Evolutionary conservation across 768 basidiomycete genomes (phyloP).

Genomic region (Tulasnella sp.): DNA sequence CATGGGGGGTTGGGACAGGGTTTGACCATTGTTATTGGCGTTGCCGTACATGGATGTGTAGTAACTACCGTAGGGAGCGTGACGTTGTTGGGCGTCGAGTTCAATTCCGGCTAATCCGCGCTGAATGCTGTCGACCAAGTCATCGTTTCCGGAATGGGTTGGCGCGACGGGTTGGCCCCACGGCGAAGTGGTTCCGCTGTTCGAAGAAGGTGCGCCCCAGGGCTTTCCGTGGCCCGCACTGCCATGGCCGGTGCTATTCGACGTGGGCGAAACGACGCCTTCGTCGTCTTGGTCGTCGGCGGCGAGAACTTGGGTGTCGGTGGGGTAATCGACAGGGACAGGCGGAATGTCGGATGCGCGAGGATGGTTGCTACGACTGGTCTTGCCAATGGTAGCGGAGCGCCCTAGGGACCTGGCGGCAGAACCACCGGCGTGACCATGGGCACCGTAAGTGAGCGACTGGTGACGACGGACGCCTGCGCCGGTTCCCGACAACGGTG

Average conservation of each 20-base stretch:
- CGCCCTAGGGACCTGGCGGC: slow-evolving; percentile 31
- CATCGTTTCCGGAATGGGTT: not conserved
- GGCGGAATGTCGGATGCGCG: not conserved
- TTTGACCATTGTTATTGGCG: not conserved
- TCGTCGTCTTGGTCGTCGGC: not conserved
- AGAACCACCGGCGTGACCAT: slow-evolving; percentile 44
- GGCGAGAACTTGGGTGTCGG: not conserved
- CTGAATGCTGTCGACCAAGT: not conserved
- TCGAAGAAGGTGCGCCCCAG: not conserved
- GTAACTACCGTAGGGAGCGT: not conserved
- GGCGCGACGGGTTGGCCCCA: not conserved
- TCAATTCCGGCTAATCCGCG: slow-evolving; percentile 2
- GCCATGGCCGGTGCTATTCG: slow-evolving; percentile 8
- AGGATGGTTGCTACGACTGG: slow-evolving; percentile 38
- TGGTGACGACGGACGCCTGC: slow-evolving; percentile 63
- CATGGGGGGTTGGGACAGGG: not conserved
- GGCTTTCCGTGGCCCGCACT: not conserved
- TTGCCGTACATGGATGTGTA: not conserved
- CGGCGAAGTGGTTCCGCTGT: not conserved
- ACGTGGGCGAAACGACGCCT: not conserved
- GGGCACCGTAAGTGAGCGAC: slow-evolving; percentile 45
- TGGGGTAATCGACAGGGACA: not conserved
- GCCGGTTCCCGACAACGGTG: slow-evolving; percentile 19
- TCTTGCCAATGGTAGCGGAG: slow-evolving; percentile 42
- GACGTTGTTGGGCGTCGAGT: not conserved